Evolutionary conservation across 2,329 filamentous ascomycete species (phyloP).

Genomic region (Hypoxylon sp.): DNA sequence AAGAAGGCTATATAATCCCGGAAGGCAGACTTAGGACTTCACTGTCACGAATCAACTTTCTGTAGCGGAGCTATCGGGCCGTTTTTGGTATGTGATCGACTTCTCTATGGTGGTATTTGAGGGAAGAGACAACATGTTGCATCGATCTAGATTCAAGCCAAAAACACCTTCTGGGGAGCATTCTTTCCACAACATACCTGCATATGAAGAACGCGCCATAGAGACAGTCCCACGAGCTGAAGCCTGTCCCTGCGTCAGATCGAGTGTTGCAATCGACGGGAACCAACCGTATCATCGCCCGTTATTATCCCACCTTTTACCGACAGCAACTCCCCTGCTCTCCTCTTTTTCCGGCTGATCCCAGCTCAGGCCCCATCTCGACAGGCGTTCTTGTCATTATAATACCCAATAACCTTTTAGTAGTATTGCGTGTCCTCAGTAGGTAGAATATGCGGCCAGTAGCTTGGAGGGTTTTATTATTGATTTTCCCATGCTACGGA

Average conservation of each 20-base stretch:
- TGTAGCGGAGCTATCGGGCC: conserved; percentile 23
- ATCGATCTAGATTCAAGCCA: conserved; percentile 32
- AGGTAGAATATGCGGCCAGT: conserved; percentile 21
- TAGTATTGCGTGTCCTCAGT: conserved; percentile 36
- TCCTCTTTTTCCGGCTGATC: conserved; percentile 43
- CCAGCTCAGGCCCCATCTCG: conserved; percentile 35
- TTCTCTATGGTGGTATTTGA: conserved; percentile 25
- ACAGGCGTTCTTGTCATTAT: conserved; percentile 21
- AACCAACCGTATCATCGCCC: conserved; percentile 45
- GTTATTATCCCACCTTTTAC: conserved; percentile 49
- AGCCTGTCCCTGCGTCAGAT: conserved; percentile 42
- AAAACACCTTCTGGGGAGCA: conserved; percentile 8
- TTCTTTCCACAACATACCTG: conserved; percentile 20
- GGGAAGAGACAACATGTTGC: conserved; percentile 1
- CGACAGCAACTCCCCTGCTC: conserved; percentile 41
- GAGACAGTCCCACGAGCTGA: conserved; percentile 22
- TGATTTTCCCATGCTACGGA: conserved; percentile 30
- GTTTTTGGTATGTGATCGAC: conserved; percentile 22
- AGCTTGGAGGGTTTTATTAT: conserved; percentile 17
- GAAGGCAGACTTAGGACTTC: conserved; percentile 2
- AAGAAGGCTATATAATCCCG: neutral
- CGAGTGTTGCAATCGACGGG: conserved; percentile 41
- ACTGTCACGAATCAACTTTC: neutral
- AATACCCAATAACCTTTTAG: conserved; percentile 30
- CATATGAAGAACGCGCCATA: conserved; percentile 24